Conservation (phyloP, 768 basidiomycete species). For the Agrocybe chaxingu region DNA sequence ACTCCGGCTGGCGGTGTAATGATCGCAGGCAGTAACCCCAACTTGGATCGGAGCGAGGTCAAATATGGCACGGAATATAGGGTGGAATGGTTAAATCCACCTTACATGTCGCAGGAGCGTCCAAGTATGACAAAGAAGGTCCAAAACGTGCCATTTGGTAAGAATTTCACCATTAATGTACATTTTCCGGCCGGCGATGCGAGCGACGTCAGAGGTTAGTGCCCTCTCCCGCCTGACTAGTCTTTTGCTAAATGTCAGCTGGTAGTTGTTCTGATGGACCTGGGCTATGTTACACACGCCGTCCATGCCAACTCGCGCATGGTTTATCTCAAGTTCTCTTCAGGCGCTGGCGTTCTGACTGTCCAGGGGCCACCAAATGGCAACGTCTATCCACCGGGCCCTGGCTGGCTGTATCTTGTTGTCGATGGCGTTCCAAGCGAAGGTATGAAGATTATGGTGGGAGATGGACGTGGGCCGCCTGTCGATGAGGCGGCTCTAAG, state of each 20-base stretch:
- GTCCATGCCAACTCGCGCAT: constrained; percentile 75
- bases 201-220: constrained; percentile 47
- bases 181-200: constrained; percentile 27
- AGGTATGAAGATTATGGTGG: constrained; percentile 64
- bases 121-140: constrained; percentile 44
- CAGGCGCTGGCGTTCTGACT: constrained; percentile 45
- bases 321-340: constrained; percentile 53
- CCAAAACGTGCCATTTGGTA: constrained; percentile 39
- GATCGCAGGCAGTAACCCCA: constrained; percentile 84
- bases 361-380: constrained; percentile 64
- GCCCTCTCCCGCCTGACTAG: neutral
- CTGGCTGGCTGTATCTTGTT: constrained; percentile 73
- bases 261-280: constrained; percentile 73
- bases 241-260: neutral
- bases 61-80: constrained; percentile 85
- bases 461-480: constrained; percentile 58
- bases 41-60: constrained; percentile 70
- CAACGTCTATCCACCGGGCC: constrained; percentile 75
- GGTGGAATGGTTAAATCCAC: constrained; percentile 82
- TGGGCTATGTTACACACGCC: constrained; percentile 79
- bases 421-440: constrained; percentile 63
- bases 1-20: constrained; percentile 69
- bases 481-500: constrained; percentile 52
- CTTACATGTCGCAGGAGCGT: constrained; percentile 66
- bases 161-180: constrained; percentile 45